Base-by-base conservation (phyloP, 805 yeast species). In the Sugiyamaella chiloensis region DNA sequence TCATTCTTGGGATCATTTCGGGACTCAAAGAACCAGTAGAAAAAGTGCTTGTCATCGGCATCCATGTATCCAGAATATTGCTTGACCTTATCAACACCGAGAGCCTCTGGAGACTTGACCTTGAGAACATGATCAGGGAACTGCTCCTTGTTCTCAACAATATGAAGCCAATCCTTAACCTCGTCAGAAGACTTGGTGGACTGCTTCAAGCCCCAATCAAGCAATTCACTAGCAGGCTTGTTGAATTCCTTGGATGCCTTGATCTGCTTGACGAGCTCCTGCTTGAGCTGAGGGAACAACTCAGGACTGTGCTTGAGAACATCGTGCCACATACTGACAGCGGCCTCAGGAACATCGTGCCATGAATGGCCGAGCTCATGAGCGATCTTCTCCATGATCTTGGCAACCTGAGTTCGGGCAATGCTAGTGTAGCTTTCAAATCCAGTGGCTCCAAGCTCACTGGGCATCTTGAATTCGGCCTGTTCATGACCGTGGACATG, bases 11-110 rank as follows among this genome's bases (percentile, higher is more conserved):
- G 96, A 67, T 87, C 91, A 66, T 84, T 84, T 53, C 83, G 79
- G 54, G 85, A 81, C 67, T 89, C 96, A 60, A 87, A 89, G 61
- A 83, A 83, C 91, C 95, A 88, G 70, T 83, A 91, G 70, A 91
- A 91, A 66, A 90, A 87, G 70, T 89, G 96, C 69, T 89, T 90
- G 43, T 83, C 88, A 51, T 80, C 83, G 40, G 82, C 79, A 60
- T 84, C 89, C 58, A 85, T 68, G 66, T 85, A 85, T 41, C 93
- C 93, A 26, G 86, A 74, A 61, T 81, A 83, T 68, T 85, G 91
- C 66, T 80, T 80, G 40, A 88, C 96, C 4, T 71, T 65, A 69
- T 91, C 98, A 47, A 90, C 72, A 17, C 93, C 95, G 54, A 91
- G 75, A 31, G 70, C 70, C 52, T 73, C 71, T 6, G 96, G 96